Base-by-base conservation (phyloP, 805 yeast species). In the Candida peoriensis region DNA sequence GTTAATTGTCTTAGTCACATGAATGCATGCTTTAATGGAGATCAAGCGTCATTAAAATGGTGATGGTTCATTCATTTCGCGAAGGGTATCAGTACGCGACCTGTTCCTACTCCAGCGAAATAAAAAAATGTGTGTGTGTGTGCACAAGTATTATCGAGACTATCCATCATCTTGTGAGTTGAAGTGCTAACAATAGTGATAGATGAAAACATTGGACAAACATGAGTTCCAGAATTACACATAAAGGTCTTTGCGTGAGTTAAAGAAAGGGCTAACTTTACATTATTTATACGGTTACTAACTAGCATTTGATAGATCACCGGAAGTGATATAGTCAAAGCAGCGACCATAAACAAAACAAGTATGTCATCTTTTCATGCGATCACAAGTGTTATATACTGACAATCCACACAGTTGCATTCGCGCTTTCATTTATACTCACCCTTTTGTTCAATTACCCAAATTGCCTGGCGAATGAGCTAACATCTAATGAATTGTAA, bases 401-500 rank as follows among this genome's bases (percentile, higher is more conserved):
- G 11, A 23, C 29, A 5, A 2, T n/a, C 4, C 8, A 24, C 3
- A 8, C 26, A 45, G 47, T 20, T 27, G 41, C 46, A 6, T 46
- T 43, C 29, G 8, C 16, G 4, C 11, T 32, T 4, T 25, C 46
- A 5, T 27, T 46, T 5, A 3, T 37, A 2, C 16, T 38, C 12
- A 37, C 47, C 3, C 5, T 44, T 1, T 7, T 37, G 5, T 44
- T 46, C 28, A 35, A 44, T 17, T 42, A 36, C 16, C 13, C 22
- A 4, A 42, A 30, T 2, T 34, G 43, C 4, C 21, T 46, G 4
- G 25, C 42, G 3, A 28, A 29, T 11, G 50, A 46, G 24, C 20
- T 37, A 19, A 37, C 38, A 9, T 34, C 37, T 5, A 16, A 39
- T 16, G 50, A 46, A 32, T 39, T 46, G 49, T 43, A 20, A 19